Evolutionary conservation across 2,329 filamentous ascomycete species (phyloP).

Genomic region (Rhynchosporium secalis): DNA sequence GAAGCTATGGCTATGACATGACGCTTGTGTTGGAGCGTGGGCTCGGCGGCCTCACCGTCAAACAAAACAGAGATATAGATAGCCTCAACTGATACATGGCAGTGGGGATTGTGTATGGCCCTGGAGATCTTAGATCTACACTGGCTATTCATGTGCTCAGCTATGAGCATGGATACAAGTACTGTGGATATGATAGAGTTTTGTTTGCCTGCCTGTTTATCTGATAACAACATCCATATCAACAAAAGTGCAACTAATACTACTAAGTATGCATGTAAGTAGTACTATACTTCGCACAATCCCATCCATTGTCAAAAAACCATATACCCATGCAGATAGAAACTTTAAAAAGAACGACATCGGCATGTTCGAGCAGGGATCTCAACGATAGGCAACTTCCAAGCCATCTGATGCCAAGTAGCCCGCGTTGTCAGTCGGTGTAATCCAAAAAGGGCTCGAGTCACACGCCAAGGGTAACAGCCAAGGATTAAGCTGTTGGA

Average conservation of each 20-base stretch:
- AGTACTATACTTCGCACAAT: no score
- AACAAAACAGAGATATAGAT: slow-evolving; percentile 15
- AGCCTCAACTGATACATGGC: slow-evolving; percentile 9
- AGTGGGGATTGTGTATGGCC: slow-evolving; percentile 1
- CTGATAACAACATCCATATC: neutral
- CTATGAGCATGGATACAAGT: no score
- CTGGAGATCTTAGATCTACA: neutral
- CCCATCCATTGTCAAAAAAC: no score
- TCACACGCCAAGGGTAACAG: slow-evolving; percentile 16
- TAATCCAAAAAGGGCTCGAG: neutral
- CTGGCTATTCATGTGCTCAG: no score
- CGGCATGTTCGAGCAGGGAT: neutral
- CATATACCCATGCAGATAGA: no score
- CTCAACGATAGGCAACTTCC: neutral
- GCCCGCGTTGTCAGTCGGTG: neutral
- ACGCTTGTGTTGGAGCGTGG: slow-evolving; percentile 16
- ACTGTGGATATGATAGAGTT: no score
- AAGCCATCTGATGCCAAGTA: neutral
- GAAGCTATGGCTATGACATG: slow-evolving; percentile 14
- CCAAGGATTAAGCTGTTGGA: slow-evolving; percentile 12
- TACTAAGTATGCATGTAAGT: neutral
- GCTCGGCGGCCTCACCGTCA: slow-evolving; percentile 7
- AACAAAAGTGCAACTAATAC: neutral
- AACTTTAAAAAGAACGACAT: slow-evolving; percentile 1
- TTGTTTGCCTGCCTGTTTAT: no score